These are phyloP conservation scores for Lichtheimia hyalospora DNA, from an alignment of 371 early-diverging fungal species.

Conservation along the genomic window DNA sequence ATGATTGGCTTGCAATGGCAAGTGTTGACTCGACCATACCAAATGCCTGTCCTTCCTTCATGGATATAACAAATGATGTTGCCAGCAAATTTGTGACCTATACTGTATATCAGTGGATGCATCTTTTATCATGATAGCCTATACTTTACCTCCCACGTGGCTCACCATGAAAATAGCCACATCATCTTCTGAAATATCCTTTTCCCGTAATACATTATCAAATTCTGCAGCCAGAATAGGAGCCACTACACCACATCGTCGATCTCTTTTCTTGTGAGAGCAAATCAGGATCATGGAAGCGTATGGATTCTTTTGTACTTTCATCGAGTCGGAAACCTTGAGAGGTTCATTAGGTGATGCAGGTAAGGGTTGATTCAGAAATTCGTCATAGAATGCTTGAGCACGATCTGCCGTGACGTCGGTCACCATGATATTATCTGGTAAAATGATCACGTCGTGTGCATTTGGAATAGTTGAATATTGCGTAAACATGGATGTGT, in stretches of 20 bases:
- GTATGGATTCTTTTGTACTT: constrained; percentile 46
- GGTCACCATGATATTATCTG: constrained; percentile 57
- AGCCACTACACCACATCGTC: constrained; percentile 79
- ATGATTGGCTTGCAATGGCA: constrained; percentile 62
- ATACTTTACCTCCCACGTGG: constrained; percentile 67
- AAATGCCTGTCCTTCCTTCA: constrained; percentile 57
- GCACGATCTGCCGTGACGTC: constrained; percentile 54
- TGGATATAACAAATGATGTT: constrained; percentile 67
- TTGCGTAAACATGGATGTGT: constrained; percentile 39
- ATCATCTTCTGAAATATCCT: constrained; percentile 54
- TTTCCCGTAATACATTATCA: constrained; percentile 54
- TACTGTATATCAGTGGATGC: not conserved
- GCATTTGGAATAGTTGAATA: constrained; percentile 25
- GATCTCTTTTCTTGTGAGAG: constrained; percentile 78
- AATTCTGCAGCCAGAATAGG: constrained; percentile 73
- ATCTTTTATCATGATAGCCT: not conserved
- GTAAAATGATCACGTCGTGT: constrained; percentile 49
- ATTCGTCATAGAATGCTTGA: constrained; percentile 45
- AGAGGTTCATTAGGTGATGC: not conserved
- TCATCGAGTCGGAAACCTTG: constrained; percentile 4
- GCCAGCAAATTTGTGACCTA: constrained; percentile 83
- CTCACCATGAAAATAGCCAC: constrained; percentile 60
- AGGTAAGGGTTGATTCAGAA: constrained; percentile 42
- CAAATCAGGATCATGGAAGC: constrained; percentile 69
- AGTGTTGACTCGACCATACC: constrained; percentile 68